These are phyloP conservation scores for Parsonsia alboflavescens DNA, from an alignment of 257 asterid species.

Conservation along the genomic window DNA sequence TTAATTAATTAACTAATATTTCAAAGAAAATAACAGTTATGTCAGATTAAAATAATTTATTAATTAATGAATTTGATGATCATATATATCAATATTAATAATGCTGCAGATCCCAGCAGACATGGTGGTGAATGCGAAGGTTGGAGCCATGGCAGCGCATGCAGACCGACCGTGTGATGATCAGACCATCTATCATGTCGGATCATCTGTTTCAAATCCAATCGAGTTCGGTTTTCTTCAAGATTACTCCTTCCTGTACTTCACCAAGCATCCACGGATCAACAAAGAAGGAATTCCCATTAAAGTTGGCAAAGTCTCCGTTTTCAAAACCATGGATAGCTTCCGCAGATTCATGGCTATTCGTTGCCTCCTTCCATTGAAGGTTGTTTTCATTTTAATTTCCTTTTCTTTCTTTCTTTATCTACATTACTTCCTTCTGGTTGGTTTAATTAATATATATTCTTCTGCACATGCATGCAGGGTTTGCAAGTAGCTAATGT, in stretches of 20 bases:
- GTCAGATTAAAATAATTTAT: no score
- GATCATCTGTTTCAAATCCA: conserved; percentile 80
- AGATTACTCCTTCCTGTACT: conserved; percentile 46
- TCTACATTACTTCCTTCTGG: not conserved
- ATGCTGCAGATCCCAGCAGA: conserved; percentile 77
- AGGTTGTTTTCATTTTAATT: conserved; percentile 34
- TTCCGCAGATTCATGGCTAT: conserved; percentile 56
- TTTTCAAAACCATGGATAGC: conserved; percentile 56
- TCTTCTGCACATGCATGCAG: conserved; percentile 20
- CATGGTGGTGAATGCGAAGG: conserved; percentile 93
- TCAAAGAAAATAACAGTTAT: no score
- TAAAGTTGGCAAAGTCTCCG: conserved; percentile 52
- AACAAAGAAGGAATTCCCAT: conserved; percentile 62
- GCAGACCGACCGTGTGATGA: conserved; percentile 33
- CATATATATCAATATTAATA: no score
- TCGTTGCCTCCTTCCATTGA: conserved; percentile 68
- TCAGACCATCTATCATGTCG: conserved; percentile 60
- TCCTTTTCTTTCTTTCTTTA: not conserved
- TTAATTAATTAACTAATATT: no score
- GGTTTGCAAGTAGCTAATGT: conserved; percentile 58
- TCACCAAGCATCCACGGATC: conserved; percentile 70
- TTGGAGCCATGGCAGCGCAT: conserved; percentile 54
- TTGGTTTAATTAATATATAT: not conserved
- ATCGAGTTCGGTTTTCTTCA: conserved; percentile 30
- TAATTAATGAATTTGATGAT: no score